phyloP scores from a whole-genome alignment of 192 early-diverging fungal genomes.

The Entomortierella beljakovae region DNA sequence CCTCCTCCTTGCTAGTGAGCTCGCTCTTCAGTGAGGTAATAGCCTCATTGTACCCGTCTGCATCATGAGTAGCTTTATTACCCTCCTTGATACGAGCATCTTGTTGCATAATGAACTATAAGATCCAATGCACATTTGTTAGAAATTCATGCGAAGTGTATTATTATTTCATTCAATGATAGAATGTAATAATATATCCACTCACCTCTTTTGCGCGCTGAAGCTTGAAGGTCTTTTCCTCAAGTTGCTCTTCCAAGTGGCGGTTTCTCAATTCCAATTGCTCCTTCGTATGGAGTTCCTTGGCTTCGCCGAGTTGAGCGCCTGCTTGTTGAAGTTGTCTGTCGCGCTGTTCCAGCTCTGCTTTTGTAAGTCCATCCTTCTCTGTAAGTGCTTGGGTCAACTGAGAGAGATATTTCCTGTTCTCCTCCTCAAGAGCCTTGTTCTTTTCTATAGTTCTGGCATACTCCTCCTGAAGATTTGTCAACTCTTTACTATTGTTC shows the following conservation, averaged over 20 bases:
- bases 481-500: conserved; percentile 28
- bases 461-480: conserved; percentile 53
- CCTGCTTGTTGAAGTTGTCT: conserved; percentile 63
- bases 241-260: conserved; percentile 47
- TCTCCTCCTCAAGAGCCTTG: conserved; percentile 31
- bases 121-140: conserved; percentile 1
- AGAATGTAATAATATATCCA: background rate
- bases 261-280: conserved; percentile 51
- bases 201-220: conserved; percentile 38
- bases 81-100: conserved; percentile 53
- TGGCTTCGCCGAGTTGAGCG: conserved; percentile 35
- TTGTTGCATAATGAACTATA: conserved; percentile 62
- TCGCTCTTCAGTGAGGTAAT: conserved; percentile 65
- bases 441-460: conserved; percentile 46
- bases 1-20: conserved; percentile 57
- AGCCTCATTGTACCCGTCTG: conserved; percentile 64
- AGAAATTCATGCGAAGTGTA: background rate
- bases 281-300: conserved; percentile 39
- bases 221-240: conserved; percentile 34
- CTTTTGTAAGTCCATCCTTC: conserved; percentile 65
- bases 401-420: conserved; percentile 51
- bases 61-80: conserved; percentile 30
- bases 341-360: conserved; percentile 66
- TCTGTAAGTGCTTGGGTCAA: conserved; percentile 68
- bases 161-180: background rate